Percentiles rank a stretch among this genome's conserved stretches.
Evolutionary conservation across 1,284 basidiomycete species (phyloP).

Genomic region (Testicularia cyperi): DNA sequence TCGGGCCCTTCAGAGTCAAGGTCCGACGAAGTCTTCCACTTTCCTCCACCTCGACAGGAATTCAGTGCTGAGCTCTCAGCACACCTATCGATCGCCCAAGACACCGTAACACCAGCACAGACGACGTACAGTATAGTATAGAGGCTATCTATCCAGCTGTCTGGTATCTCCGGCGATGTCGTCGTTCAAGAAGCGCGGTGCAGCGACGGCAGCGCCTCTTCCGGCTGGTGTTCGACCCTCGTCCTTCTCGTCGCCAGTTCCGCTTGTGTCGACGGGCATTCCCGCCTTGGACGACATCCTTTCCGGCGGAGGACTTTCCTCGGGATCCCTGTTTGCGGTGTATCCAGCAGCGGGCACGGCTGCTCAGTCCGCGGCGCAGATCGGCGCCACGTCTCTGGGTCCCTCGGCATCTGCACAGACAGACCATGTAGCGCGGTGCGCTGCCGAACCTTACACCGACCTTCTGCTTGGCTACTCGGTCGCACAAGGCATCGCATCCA

Average conservation of each 20-base stretch:
- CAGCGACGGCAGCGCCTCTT: conserved; percentile 59
- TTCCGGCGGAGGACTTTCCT: conserved; percentile 80
- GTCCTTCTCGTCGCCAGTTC: conserved; percentile 67
- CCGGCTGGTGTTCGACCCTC: conserved; percentile 69
- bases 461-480: conserved; percentile 85
- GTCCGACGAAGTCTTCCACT: too few species aligned
- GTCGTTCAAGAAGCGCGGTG: conserved; percentile 70
- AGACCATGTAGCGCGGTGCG: conserved; percentile 25
- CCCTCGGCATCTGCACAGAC: conserved; percentile 65
- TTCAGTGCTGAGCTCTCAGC: too few species aligned
- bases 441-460: conserved; percentile 71
- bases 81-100: too few species aligned
- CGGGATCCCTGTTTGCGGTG: conserved; percentile 73
- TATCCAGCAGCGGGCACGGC: conserved; percentile 61
- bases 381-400: conserved; percentile 68
- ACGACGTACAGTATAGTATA: too few species aligned
- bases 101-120: too few species aligned
- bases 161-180: too few species aligned
- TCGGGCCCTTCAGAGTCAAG: too few species aligned
- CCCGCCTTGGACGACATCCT: conserved; percentile 93
- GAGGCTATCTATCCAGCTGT: too few species aligned
- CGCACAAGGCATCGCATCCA: conserved; percentile 76
- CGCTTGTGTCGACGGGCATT: conserved; percentile 81
- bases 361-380: conserved; percentile 26
- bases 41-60: too few species aligned